phyloP scores from a whole-genome alignment of 169 alveolate genomes.

The Ichthyophthirius multifiliis region DNA sequence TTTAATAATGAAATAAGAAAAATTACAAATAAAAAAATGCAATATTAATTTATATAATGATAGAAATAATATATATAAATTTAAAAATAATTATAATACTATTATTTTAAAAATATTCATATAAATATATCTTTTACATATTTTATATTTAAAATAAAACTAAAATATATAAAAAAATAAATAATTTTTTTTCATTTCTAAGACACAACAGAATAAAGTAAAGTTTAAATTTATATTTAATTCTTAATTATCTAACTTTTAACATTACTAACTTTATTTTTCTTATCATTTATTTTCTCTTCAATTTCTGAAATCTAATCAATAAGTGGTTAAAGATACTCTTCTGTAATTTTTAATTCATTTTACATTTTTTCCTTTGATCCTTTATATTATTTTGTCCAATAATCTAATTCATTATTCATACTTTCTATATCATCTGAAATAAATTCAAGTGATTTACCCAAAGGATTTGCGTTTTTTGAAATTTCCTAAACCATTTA shows the following conservation, averaged over 20 bases:
- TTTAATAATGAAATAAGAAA: too few relatives aligned
- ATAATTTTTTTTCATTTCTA: slow-evolving; percentile 6
- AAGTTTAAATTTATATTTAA: not conserved
- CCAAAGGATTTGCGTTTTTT: slow-evolving; percentile 65
- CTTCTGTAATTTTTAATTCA: slow-evolving; percentile 62
- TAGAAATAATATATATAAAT: too few relatives aligned
- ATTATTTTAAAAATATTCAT: too few relatives aligned
- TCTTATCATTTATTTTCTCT: slow-evolving; percentile 62
- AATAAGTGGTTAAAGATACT: slow-evolving; percentile 59
- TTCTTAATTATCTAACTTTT: slow-evolving; percentile 9
- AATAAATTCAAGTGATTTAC: slow-evolving; percentile 70
- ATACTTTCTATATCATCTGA: slow-evolving; percentile 77
- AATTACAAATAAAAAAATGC: too few relatives aligned
- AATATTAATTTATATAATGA: too few relatives aligned
- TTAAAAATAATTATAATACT: too few relatives aligned
- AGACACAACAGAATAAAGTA: slow-evolving; percentile 8
- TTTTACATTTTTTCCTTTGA: slow-evolving; percentile 62
- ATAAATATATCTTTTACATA: too few relatives aligned
- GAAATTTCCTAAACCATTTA: slow-evolving; percentile 39
- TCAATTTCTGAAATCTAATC: slow-evolving; percentile 65
- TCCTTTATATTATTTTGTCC: slow-evolving; percentile 57
- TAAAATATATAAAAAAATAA: too few relatives aligned
- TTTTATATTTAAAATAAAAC: too few relatives aligned
- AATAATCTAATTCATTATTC: slow-evolving; percentile 68
- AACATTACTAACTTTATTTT: slow-evolving; percentile 10